Evolutionary conservation across 2,329 filamentous ascomycete genomes (phyloP).

Genomic region (Pseudogymnoascus sp.): DNA sequence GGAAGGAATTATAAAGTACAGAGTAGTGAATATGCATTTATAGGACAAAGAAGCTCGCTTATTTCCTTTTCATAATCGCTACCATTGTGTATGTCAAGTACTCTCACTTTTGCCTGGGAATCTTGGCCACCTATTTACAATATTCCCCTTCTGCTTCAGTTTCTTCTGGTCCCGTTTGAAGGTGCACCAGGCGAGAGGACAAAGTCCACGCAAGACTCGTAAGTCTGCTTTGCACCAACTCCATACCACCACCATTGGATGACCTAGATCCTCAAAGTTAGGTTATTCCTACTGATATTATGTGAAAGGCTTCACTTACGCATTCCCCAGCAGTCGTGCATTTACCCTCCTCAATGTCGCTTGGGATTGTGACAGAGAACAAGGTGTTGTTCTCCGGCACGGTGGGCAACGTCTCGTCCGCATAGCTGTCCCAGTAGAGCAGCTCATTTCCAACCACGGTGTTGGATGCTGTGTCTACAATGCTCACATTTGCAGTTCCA

Average conservation of each 20-base stretch:
- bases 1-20: too few species aligned
- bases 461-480: conserved; percentile 42
- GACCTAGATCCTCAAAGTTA: conserved; percentile 38
- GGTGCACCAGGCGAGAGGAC: conserved; percentile 7
- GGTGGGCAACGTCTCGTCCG: conserved; percentile 33
- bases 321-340: conserved; percentile 20
- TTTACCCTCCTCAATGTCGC: conserved; percentile 36
- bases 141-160: not conserved
- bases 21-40: not conserved
- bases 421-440: conserved; percentile 41
- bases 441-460: conserved; percentile 40
- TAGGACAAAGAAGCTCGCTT: not conserved
- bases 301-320: conserved; percentile 15
- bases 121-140: not conserved
- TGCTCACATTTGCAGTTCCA: conserved; percentile 46
- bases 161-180: not conserved
- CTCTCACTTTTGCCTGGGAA: not conserved
- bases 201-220: conserved; percentile 49
- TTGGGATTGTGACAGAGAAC: conserved; percentile 47
- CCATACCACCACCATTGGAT: conserved; percentile 50
- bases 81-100: not conserved
- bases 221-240: conserved; percentile 42
- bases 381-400: conserved; percentile 37
- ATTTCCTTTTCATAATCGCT: not conserved
- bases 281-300: not conserved